Percentiles rank a stretch among this genome's conserved stretches.
Evolutionary conservation across 164 flowering plant species (phyloP).

Genomic region (Warburgia ugandensis): DNA sequence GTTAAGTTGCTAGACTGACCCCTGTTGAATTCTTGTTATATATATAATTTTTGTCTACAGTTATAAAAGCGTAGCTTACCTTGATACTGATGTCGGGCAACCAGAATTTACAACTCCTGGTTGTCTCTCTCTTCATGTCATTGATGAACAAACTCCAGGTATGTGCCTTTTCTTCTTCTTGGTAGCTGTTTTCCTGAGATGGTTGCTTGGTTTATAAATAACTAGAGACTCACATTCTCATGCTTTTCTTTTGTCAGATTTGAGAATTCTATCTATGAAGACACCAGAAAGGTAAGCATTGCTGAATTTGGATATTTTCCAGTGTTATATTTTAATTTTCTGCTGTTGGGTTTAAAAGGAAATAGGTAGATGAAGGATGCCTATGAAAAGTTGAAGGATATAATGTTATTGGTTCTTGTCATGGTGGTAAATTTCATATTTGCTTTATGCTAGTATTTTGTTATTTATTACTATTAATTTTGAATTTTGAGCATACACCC

Average conservation of each 20-base stretch:
- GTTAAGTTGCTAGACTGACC: neutral
- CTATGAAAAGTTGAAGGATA: neutral
- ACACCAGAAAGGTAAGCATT: constrained; percentile 77
- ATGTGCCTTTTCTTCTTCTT: constrained; percentile 4
- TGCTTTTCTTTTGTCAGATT: constrained; percentile 31
- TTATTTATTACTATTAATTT: too few species aligned
- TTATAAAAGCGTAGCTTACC: constrained; percentile 61
- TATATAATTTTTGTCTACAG: constrained; percentile 27
- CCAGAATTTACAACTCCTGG: constrained; percentile 95
- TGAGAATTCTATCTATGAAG: constrained; percentile 66
- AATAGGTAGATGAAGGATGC: neutral
- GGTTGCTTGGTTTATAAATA: neutral
- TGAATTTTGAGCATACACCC: too few species aligned
- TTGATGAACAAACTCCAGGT: constrained; percentile 65
- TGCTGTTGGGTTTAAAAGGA: neutral
- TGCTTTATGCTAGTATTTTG: too few species aligned
- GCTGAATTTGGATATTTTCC: neutral
- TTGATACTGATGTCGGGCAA: constrained; percentile 97
- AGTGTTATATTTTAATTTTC: neutral
- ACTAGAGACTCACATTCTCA: neutral
- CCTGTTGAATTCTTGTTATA: neutral
- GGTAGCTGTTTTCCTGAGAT: neutral
- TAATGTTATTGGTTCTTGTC: neutral
- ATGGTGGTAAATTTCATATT: too few species aligned
- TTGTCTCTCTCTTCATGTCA: constrained; percentile 60